phyloP scores from a whole-genome alignment of 2,329 filamentous ascomycete genomes.

The Karstenula rhodostoma region DNA sequence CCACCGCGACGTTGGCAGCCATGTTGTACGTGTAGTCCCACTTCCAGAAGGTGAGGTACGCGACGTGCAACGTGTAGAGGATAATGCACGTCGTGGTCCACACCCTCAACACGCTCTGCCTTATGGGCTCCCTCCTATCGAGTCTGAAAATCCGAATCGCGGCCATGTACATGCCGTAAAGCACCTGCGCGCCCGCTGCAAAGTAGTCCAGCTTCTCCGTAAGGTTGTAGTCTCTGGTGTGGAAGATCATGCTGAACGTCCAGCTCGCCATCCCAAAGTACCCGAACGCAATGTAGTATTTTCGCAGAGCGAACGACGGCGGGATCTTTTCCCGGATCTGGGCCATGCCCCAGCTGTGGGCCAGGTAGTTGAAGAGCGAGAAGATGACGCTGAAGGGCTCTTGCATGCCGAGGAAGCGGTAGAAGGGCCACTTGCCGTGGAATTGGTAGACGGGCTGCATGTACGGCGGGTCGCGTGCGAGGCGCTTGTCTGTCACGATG shows the following conservation, averaged over 20 bases:
- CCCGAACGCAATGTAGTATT: slow-evolving; percentile 82
- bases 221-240: slow-evolving; percentile 81
- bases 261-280: slow-evolving; percentile 84
- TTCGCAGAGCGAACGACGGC: slow-evolving; percentile 74
- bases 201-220: slow-evolving; percentile 99
- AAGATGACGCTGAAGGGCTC: slow-evolving; percentile 95
- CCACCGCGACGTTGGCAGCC: slow-evolving; percentile 87
- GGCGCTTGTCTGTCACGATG: slow-evolving; percentile 78
- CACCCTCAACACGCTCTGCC: slow-evolving; percentile 66
- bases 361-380: slow-evolving; percentile 88
- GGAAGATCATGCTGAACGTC: slow-evolving; percentile 90
- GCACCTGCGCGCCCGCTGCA: slow-evolving; percentile 84
- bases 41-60: slow-evolving; percentile 81
- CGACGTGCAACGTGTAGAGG: slow-evolving; percentile 79
- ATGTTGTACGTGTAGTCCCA: slow-evolving; percentile 99
- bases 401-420: slow-evolving; percentile 88
- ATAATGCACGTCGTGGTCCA: slow-evolving; percentile 79
- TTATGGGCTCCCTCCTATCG: slow-evolving; percentile 64
- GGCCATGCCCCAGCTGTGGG: slow-evolving; percentile 79
- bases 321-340: slow-evolving; percentile 77
- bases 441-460: slow-evolving; percentile 81
- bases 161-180: slow-evolving; percentile 91
- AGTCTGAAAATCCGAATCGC: slow-evolving; percentile 83
- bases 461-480: slow-evolving; percentile 70
- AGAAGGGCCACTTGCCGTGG: slow-evolving; percentile 99